Conservation (phyloP, 495 filamentous ascomycete species). For the Amphirosellinia nigrospora region DNA sequence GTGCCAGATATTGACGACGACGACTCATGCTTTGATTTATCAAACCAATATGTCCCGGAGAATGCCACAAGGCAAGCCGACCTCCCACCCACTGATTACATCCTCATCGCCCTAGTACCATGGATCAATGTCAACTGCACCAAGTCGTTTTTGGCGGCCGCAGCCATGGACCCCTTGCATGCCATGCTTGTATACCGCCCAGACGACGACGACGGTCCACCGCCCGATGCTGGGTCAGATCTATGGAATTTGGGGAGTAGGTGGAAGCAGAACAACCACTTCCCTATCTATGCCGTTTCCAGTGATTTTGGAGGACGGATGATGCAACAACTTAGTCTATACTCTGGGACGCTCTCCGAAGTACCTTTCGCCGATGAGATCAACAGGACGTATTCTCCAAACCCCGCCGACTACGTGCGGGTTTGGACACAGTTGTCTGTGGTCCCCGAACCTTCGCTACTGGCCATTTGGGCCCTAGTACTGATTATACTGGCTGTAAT, state of each 20-base stretch:
- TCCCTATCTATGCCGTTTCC: slow-evolving; percentile 85
- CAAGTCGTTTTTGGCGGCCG: slow-evolving; percentile 68
- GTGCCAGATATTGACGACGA: slow-evolving; percentile 68
- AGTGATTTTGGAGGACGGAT: slow-evolving; percentile 66
- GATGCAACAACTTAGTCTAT: slow-evolving; percentile 73
- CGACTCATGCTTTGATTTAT: slow-evolving; percentile 65
- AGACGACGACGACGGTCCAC: slow-evolving; percentile 59
- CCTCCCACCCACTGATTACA: slow-evolving; percentile 68
- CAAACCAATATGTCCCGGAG: slow-evolving; percentile 64
- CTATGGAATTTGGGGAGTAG: slow-evolving; percentile 72
- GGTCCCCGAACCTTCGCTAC: slow-evolving; percentile 41
- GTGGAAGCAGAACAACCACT: slow-evolving; percentile 70
- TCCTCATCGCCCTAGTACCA: slow-evolving; percentile 81
- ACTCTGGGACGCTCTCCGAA: slow-evolving; percentile 72
- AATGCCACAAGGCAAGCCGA: slow-evolving; percentile 75
- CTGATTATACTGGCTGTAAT: slow-evolving; percentile 80
- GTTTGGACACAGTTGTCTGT: slow-evolving; percentile 56
- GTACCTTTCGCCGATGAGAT: slow-evolving; percentile 65
- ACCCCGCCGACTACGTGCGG: slow-evolving; percentile 63
- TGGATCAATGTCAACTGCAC: slow-evolving; percentile 79
- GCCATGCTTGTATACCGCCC: slow-evolving; percentile 81
- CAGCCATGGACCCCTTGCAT: slow-evolving; percentile 58
- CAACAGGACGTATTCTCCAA: slow-evolving; percentile 64
- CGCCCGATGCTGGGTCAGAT: slow-evolving; percentile 63
- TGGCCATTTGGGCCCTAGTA: slow-evolving; percentile 83